Percentiles rank a stretch among this genome's conserved stretches.
Conservation (phyloP, 805 yeast species). For the Candida dendrica region DNA sequence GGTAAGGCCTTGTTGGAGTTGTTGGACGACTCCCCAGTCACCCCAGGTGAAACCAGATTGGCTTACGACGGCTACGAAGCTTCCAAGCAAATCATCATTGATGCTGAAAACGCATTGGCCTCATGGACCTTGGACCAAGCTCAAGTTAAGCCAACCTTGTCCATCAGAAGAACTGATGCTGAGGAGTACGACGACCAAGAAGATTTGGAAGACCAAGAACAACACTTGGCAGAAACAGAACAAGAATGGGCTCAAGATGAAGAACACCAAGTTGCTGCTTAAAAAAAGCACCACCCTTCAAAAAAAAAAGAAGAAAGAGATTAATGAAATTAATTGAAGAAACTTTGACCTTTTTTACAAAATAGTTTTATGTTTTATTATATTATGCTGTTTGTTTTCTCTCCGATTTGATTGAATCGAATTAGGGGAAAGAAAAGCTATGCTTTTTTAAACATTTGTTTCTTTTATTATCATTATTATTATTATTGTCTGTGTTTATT, state of each 20-base stretch:
- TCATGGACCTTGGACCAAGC: conserved; percentile 82
- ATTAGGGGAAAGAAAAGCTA: too few relatives aligned
- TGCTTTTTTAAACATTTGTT: too few relatives aligned
- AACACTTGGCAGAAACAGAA: conserved; percentile 42
- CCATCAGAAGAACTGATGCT: conserved; percentile 52
- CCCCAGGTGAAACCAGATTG: conserved; percentile 90
- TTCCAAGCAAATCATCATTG: conserved; percentile 79
- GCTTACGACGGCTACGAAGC: conserved; percentile 87
- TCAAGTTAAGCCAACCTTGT: conserved; percentile 73
- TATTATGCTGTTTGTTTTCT: too few relatives aligned
- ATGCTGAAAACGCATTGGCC: conserved; percentile 76
- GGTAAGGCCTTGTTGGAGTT: conserved; percentile 82
- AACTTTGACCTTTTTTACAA: too few relatives aligned
- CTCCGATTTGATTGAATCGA: too few relatives aligned
- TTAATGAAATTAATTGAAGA: too few relatives aligned
- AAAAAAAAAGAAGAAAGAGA: not conserved
- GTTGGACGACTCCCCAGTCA: conserved; percentile 77
- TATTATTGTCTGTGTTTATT: not conserved
- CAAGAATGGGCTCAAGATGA: conserved; percentile 43
- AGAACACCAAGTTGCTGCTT: conserved; percentile 18
- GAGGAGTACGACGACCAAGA: conserved; percentile 46
- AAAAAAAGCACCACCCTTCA: not conserved
- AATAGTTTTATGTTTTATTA: too few relatives aligned
- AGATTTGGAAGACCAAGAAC: conserved; percentile 44
- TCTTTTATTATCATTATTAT: too few relatives aligned